Evolutionary conservation across 2,329 filamentous ascomycete species (phyloP).

Genomic region (Coleophoma cylindrospora): DNA sequence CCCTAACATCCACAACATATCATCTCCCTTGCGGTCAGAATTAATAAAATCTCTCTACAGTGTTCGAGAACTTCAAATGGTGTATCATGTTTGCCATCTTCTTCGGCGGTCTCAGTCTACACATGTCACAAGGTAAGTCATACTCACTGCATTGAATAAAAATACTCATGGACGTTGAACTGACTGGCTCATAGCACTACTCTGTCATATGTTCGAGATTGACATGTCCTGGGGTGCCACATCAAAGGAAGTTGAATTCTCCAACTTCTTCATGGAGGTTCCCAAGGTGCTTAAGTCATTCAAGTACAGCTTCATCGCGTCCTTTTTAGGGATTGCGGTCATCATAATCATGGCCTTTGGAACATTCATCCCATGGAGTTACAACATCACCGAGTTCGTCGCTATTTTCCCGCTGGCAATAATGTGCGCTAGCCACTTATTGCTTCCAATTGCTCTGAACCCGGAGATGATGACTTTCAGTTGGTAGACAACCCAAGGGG

Average conservation of each 20-base stretch:
- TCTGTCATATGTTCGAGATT: constrained; percentile 80
- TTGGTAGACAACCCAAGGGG: constrained; percentile 40
- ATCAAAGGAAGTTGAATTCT: constrained; percentile 74
- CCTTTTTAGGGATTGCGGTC: constrained; percentile 48
- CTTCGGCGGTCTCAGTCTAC: constrained; percentile 76
- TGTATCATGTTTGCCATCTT: constrained; percentile 71
- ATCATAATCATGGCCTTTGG: constrained; percentile 63
- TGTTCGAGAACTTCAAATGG: constrained; percentile 69
- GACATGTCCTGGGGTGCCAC: constrained; percentile 86
- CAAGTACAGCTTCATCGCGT: constrained; percentile 66
- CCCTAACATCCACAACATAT: not conserved
- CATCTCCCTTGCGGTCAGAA: not conserved
- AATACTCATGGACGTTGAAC: too few species aligned
- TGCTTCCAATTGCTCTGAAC: constrained; percentile 69
- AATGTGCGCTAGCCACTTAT: constrained; percentile 62
- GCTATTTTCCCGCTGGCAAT: constrained; percentile 73
- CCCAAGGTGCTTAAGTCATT: constrained; percentile 75
- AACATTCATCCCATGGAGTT: constrained; percentile 59
- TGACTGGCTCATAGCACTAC: constrained; percentile 43
- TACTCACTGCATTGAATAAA: too few species aligned
- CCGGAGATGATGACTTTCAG: constrained; percentile 76
- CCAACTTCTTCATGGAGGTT: constrained; percentile 81
- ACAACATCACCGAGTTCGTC: constrained; percentile 66
- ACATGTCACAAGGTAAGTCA: constrained; percentile 57
- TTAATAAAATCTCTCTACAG: not conserved